A percentile compares a stretch with the other conserved stretches of the same genome.
These are phyloP conservation scores for Annulohypoxylon stygium DNA, from an alignment of 495 filamentous ascomycete species.

Conservation along the genomic window DNA sequence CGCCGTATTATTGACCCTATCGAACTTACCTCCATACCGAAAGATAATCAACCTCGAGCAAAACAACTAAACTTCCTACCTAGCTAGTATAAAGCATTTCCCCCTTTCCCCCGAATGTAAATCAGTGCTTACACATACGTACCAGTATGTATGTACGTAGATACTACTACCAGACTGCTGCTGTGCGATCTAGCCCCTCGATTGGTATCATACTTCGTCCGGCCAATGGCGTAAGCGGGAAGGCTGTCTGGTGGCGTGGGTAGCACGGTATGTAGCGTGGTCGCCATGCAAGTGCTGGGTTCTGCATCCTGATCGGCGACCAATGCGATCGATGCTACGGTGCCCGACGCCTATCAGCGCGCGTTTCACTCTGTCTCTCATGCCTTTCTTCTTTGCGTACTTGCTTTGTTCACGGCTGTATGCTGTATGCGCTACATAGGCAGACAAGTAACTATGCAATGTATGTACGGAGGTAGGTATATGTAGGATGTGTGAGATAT, in stretches of 20 bases:
- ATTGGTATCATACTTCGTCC: constrained; percentile 15
- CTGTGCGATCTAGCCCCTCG: constrained; percentile 28
- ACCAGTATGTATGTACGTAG: background rate
- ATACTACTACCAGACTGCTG: background rate
- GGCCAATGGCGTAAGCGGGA: constrained; percentile 24
- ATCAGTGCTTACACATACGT: too few species aligned
- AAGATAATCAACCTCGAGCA: constrained; percentile 3
- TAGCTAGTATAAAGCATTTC: too few species aligned
- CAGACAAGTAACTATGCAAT: too few species aligned
- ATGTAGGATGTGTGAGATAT: background rate
- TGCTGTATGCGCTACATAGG: too few species aligned
- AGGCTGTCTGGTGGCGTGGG: constrained; percentile 20
- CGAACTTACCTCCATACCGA: constrained; percentile 3
- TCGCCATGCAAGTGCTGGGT: constrained; percentile 45
- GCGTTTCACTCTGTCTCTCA: background rate
- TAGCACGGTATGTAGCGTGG: constrained; percentile 37
- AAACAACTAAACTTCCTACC: too few species aligned
- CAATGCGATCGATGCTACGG: constrained; percentile 35
- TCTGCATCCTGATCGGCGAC: constrained; percentile 39
- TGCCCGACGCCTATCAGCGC: constrained; percentile 8
- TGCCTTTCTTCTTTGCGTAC: background rate
- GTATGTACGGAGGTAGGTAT: too few species aligned
- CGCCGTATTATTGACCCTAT: constrained; percentile 1
- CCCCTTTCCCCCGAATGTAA: background rate
- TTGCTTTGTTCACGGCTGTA: background rate